Base-by-base conservation (phyloP, 179 eudicot species). In the Heliamphora pulchella region DNA sequence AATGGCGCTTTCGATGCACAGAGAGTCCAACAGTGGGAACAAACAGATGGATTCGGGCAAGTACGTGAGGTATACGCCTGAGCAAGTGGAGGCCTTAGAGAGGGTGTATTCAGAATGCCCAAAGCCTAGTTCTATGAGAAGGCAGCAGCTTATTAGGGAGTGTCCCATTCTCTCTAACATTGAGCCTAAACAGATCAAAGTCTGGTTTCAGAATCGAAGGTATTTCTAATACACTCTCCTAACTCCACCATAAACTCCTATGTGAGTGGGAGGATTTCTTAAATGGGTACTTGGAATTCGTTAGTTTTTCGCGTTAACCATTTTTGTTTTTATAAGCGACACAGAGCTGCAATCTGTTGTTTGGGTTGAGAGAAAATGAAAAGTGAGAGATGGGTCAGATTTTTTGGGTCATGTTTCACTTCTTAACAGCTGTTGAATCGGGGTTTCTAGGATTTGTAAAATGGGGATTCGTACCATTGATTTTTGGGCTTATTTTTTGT, bases 171-270 rank as follows among this genome's bases (percentile, higher is more conserved):
- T 89, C 57, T 84, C 84, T 55, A 87, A 87, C 71, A 85, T 89
- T 71, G 91, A 89, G 61, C 88, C 88, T 64, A 89, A 89, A 61
- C 91, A 89, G 79, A 89, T 89, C 87, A 89, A 89, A 89, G 89
- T 87, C 74, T 89, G 91, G 91, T 89, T 89, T 80, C 91, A 89
- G 83, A 89, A 89, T 80, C 85, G 91, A 8, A 87, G 91, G 91
- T 89, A 80, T 44, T n/a, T 3, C 62, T 58, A 39, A 57, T 39
- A 72, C 13, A 48, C 0, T 31, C 50, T 31, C 39, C 9, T 8
- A 2, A 44, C 84, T 6, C 43, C 58, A 18, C 61, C 3, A 9
- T 18, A 4, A 17, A 8, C 20, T n/a, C 22, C 20, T 54, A 4
- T 53, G 53, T 15, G 71, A 13, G 13, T 46, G 2, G 54, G 31